These are phyloP conservation scores for Abrus precatorius DNA, from an alignment of 306 rosid genomes.

Conservation along the genomic window DNA sequence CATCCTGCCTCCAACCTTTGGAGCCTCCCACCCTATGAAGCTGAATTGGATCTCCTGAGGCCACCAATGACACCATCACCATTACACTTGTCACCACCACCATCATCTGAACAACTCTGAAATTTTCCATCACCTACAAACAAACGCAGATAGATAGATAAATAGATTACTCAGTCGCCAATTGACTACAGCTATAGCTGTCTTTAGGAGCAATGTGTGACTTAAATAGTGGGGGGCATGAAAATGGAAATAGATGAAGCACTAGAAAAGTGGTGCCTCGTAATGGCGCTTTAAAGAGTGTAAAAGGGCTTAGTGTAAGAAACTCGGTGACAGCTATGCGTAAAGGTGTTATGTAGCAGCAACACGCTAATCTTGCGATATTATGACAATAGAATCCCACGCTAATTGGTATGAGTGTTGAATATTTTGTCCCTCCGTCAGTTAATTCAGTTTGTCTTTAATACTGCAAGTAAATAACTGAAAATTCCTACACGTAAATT, in stretches of 20 bases:
- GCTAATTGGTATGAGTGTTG: neutral
- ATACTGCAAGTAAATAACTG: neutral
- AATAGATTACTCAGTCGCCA: neutral
- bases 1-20: conserved; percentile 62
- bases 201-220: neutral
- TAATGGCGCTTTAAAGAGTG: neutral
- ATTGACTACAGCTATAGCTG: too few species aligned
- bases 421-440: neutral
- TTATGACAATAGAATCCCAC: conserved; percentile 17
- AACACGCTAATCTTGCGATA: conserved; percentile 6
- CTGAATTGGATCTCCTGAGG: conserved; percentile 26
- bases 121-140: conserved; percentile 37
- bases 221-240: neutral
- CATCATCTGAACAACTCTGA: neutral
- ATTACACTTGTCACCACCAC: conserved; percentile 5
- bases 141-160: neutral
- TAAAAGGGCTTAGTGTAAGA: neutral
- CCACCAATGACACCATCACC: conserved; percentile 12
- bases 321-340: conserved; percentile 4
- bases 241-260: neutral
- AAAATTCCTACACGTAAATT: neutral
- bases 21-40: conserved; percentile 77
- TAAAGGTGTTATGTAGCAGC: neutral
- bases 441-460: neutral
- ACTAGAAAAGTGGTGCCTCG: neutral